These are phyloP conservation scores for Gossypioides kirkii DNA, from an alignment of 345 rosid species.

Conservation along the genomic window DNA sequence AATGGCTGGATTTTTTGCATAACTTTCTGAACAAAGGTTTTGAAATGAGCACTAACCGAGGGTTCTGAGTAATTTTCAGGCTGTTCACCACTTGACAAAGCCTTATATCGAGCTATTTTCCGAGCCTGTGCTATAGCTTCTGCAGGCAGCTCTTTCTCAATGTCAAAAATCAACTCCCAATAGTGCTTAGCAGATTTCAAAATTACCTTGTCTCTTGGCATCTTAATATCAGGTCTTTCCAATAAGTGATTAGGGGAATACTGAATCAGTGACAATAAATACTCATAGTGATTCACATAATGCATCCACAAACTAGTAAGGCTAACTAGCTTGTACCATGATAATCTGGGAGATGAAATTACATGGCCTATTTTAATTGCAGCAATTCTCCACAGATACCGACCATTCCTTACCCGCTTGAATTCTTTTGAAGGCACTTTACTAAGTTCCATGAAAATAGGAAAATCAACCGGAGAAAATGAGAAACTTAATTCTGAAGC, in stretches of 20 bases:
- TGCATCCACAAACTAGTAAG: slow-evolving; percentile 59
- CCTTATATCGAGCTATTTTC: slow-evolving; percentile 63
- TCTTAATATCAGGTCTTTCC: slow-evolving; percentile 38
- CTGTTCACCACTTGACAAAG: slow-evolving; percentile 29
- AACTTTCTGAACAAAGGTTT: slow-evolving; percentile 32
- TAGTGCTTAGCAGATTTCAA: slow-evolving; percentile 41
- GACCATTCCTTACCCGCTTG: slow-evolving; percentile 53
- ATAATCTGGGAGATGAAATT: slow-evolving; percentile 50
- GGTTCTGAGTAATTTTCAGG: slow-evolving; percentile 26
- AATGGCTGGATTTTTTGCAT: slow-evolving; percentile 31
- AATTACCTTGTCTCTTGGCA: slow-evolving; percentile 36
- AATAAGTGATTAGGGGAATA: slow-evolving; percentile 44
- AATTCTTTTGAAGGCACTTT: slow-evolving; percentile 40
- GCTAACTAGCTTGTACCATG: slow-evolving; percentile 47
- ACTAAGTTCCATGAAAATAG: slow-evolving; percentile 39
- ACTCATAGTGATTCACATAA: slow-evolving; percentile 59
- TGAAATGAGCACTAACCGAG: slow-evolving; percentile 21
- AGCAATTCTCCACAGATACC: slow-evolving; percentile 73
- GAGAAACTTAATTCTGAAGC: slow-evolving; percentile 46
- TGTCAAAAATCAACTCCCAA: slow-evolving; percentile 50
- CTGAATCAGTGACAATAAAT: slow-evolving; percentile 47
- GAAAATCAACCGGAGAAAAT: slow-evolving; percentile 57
- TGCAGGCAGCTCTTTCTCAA: slow-evolving; percentile 69
- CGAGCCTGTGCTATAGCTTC: slow-evolving; percentile 83
- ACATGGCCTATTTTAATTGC: slow-evolving; percentile 53